Percentiles rank a stretch among this genome's conserved stretches.
Conservation (phyloP, 176 grass and related monocot genomes). For the sorghum (Sorghum bicolor) region DNA sequence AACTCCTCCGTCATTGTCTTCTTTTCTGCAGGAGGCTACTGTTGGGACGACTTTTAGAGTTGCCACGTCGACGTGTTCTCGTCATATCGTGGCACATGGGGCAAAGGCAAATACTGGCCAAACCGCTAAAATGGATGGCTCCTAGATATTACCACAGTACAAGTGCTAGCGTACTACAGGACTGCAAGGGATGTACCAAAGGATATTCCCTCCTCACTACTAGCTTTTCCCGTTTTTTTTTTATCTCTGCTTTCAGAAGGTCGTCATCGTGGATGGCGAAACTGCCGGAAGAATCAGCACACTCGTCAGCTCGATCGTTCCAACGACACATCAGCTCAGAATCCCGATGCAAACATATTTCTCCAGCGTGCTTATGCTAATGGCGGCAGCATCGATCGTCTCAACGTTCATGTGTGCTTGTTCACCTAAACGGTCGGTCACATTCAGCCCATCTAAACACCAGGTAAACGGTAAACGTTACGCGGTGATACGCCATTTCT, state of each 20-base stretch:
- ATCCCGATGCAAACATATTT: neutral
- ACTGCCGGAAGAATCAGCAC: neutral
- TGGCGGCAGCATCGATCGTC: neutral
- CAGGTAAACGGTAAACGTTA: neutral
- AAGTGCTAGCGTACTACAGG: neutral
- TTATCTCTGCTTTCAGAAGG: neutral
- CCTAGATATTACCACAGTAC: neutral
- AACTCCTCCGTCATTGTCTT: neutral
- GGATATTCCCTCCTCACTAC: constrained; percentile 27
- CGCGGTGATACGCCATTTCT: neutral
- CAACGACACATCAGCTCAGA: neutral
- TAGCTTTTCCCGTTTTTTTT: neutral
- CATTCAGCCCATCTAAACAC: neutral
- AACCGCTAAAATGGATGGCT: neutral
- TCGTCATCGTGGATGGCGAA: neutral
- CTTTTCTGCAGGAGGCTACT: neutral
- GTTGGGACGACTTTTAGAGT: neutral
- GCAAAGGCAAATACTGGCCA: neutral
- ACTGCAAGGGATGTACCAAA: constrained; percentile 13
- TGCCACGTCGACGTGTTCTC: neutral
- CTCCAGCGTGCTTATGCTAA: neutral
- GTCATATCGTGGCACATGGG: constrained; percentile 24
- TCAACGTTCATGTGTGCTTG: neutral
- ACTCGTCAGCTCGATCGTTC: neutral
- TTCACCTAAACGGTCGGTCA: neutral